Evolutionary conservation across 495 filamentous ascomycete genomes (phyloP).

Genomic region (Evansstolkia leycettana): DNA sequence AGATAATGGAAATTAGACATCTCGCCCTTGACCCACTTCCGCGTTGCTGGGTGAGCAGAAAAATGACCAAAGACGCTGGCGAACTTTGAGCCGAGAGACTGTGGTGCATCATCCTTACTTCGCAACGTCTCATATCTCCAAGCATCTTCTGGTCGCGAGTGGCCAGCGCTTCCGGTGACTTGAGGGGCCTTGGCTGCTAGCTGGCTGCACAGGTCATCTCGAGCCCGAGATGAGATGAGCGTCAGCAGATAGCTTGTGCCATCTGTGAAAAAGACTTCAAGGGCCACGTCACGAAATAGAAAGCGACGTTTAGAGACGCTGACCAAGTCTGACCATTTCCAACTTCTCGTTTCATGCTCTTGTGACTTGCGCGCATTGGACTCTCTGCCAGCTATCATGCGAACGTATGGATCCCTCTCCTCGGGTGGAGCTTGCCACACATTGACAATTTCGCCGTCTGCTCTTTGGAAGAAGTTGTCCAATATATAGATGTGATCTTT

Average conservation of each 20-base stretch:
- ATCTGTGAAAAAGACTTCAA: constrained; percentile 95
- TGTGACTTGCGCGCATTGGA: constrained; percentile 43
- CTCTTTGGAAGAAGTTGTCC: constrained; percentile 86
- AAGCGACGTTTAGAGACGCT: constrained; percentile 96
- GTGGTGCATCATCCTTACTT: constrained; percentile 68
- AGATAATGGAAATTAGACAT: constrained; percentile 98
- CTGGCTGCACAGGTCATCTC: constrained; percentile 68
- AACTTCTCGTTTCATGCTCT: constrained; percentile 75
- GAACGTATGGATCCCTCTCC: constrained; percentile 88
- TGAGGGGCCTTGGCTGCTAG: constrained; percentile 70
- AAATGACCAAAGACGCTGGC: constrained; percentile 82
- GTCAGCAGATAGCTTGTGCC: constrained; percentile 90
- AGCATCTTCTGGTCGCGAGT: constrained; percentile 50
- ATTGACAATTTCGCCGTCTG: constrained; percentile 91
- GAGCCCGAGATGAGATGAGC: constrained; percentile 52
- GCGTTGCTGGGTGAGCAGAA: constrained; percentile 67
- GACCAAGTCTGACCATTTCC: constrained; percentile 88
- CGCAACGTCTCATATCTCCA: constrained; percentile 82
- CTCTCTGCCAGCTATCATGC: constrained; percentile 78
- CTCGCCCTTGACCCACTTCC: constrained; percentile 84
- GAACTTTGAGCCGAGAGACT: constrained; percentile 80
- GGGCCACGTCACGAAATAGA: constrained; percentile 85
- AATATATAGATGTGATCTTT: constrained; percentile 88
- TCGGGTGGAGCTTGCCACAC: constrained; percentile 87
- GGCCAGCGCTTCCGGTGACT: constrained; percentile 41